Evolutionary conservation across 805 yeast genomes (phyloP).

Genomic region (Wickerhamiella slavikovae): DNA sequence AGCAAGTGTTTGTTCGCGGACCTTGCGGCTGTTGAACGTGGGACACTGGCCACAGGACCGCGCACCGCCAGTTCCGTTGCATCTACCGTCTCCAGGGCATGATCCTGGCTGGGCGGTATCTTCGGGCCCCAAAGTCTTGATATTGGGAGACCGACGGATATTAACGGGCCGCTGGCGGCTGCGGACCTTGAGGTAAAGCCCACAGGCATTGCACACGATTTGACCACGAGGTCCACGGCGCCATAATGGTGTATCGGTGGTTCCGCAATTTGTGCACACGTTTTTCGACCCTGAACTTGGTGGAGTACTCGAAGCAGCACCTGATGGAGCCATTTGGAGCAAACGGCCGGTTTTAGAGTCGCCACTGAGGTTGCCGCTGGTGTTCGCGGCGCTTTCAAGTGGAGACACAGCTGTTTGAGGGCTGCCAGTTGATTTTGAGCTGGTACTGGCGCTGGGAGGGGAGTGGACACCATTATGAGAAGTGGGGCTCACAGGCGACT

Average conservation of each 20-base stretch:
- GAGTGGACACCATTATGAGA: too few relatives aligned
- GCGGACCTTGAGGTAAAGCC: slow-evolving; percentile 46
- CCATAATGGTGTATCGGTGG: slow-evolving; percentile 88
- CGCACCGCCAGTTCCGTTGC: slow-evolving; percentile 79
- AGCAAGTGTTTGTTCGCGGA: slow-evolving; percentile 2
- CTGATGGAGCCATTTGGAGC: too few relatives aligned
- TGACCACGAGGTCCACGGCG: slow-evolving; percentile 81
- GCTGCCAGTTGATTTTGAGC: too few relatives aligned
- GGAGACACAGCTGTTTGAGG: too few relatives aligned
- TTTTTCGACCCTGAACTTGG: too few relatives aligned
- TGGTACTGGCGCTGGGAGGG: too few relatives aligned
- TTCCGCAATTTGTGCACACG: slow-evolving; percentile 75
- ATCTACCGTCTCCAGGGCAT: slow-evolving; percentile 57
- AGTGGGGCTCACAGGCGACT: too few relatives aligned
- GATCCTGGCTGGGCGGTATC: slow-evolving; percentile 22
- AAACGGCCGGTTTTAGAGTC: too few relatives aligned
- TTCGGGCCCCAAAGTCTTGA: slow-evolving; percentile 3
- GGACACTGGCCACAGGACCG: slow-evolving; percentile 69
- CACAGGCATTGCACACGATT: slow-evolving; percentile 92
- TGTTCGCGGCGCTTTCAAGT: too few relatives aligned
- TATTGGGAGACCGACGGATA: slow-evolving; percentile 24
- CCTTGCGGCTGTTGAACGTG: slow-evolving; percentile 47
- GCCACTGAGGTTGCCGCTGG: too few relatives aligned
- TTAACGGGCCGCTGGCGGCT: slow-evolving; percentile 46
- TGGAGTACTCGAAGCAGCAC: too few relatives aligned